These are phyloP conservation scores for Leccinum variicolor DNA, from an alignment of 768 basidiomycete genomes.

Conservation along the genomic window DNA sequence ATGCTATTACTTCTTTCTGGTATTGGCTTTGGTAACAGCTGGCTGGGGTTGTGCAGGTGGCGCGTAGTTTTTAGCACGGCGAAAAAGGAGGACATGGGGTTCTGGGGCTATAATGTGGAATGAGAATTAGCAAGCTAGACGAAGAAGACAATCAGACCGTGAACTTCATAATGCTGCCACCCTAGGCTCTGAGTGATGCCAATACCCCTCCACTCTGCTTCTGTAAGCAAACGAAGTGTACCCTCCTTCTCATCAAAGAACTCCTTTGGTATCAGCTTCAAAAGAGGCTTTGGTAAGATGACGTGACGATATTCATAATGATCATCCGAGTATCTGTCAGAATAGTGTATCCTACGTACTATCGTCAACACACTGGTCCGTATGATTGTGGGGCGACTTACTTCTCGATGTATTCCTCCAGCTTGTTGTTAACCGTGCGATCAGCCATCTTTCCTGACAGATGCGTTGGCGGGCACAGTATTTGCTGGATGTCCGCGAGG, in stretches of 20 bases:
- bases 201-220: constrained; percentile 93
- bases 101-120: constrained; percentile 62
- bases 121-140: constrained; percentile 12
- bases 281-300: constrained; percentile 89
- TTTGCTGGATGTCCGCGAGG: not conserved
- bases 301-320: constrained; percentile 95
- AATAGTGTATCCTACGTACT: constrained; percentile 73
- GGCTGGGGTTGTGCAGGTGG: constrained; percentile 46
- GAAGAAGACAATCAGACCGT: constrained; percentile 50
- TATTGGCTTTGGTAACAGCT: constrained; percentile 38
- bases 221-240: constrained; percentile 75
- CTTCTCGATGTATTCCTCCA: constrained; percentile 82
- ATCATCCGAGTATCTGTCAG: constrained; percentile 90
- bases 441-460: constrained; percentile 21
- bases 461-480: constrained; percentile 4
- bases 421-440: constrained; percentile 44
- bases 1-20: constrained; percentile 38
- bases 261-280: constrained; percentile 89
- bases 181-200: constrained; percentile 95
- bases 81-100: constrained; percentile 91
- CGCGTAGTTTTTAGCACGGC: constrained; percentile 70
- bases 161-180: constrained; percentile 98
- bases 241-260: constrained; percentile 78
- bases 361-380: constrained; percentile 16
- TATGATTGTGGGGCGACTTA: constrained; percentile 29